Evolutionary conservation across 2,329 filamentous ascomycete genomes (phyloP), one percentile per base, ranked within the genome.

Genomic region (Colletotrichum sp.): DNA sequence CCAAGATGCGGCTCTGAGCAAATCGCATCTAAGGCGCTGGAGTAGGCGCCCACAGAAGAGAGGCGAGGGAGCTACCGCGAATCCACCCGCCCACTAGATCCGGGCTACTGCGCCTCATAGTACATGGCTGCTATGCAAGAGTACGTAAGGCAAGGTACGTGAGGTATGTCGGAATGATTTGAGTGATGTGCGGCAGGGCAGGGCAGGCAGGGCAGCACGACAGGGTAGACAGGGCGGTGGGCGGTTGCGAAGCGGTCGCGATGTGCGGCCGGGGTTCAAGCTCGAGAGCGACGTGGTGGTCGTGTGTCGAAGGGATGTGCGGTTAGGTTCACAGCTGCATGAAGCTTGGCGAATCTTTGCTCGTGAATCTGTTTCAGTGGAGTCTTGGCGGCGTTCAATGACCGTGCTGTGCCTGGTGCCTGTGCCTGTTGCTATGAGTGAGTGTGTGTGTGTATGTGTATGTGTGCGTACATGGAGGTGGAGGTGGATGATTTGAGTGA

Each of bases 301-400:
- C 39, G n/a, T 64, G 36, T 16, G 44, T 30, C 44, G 16, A 28
- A 18, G n/a, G 71, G 66, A 32, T 57, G 63, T 71, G 44, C 59
- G 26, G 64, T 64, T 68, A 64, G 57, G 73, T 69, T 76, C 44
- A 36, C 16, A 26, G 57, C 28, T 76, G 73, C 73, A 76, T 76
- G 59, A 76, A 76, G 73, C 73, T 76, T 76, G 73, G 73, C 73
- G 64, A 73, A 73, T 72, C 73, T 72, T 69, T 69, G 73, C 59
- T 76, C 73, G 49, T 62, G 44, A 69, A 39, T 60, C 71, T 67
- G 73, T 76, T 76, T 76, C 73, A 76, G 70, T 73, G 49, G 39
- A 68, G 73, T 68, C 73, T 76, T 49, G 69, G 73, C 64, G 32
- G 65, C 39, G 26, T 52, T 52, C 44, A 69, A 69, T 18, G 70